Percentiles rank a stretch among this genome's conserved stretches.
These are phyloP conservation scores for Ammopiptanthus mongolicus DNA, from an alignment of 306 rosid species.

Conservation along the genomic window DNA sequence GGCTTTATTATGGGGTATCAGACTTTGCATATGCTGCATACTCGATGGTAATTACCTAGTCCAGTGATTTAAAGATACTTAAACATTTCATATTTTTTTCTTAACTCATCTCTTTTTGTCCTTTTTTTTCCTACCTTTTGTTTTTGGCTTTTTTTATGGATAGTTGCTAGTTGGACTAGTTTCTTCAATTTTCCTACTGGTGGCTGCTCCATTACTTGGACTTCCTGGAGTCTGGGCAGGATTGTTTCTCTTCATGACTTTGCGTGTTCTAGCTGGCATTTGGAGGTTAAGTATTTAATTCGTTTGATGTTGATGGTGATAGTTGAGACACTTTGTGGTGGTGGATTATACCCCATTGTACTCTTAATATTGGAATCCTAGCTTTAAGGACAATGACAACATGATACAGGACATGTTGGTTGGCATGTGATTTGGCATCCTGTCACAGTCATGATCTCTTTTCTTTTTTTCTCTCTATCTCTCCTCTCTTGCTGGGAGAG, in stretches of 20 bases:
- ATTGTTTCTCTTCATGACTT: constrained; percentile 81
- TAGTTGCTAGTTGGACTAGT: constrained; percentile 61
- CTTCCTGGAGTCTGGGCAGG: constrained; percentile 93
- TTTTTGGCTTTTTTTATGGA: constrained; percentile 17
- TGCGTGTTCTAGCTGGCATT: constrained; percentile 74
- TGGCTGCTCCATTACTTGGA: constrained; percentile 67
- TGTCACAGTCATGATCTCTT: not conserved
- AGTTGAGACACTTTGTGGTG: not conserved
- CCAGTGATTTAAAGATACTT: constrained; percentile 5
- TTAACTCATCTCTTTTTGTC: not conserved
- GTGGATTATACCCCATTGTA: not conserved
- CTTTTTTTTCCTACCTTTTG: not conserved
- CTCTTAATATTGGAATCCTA: not conserved
- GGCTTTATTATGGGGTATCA: constrained; percentile 91
- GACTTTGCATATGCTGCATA: constrained; percentile 90
- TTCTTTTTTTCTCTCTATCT: not conserved
- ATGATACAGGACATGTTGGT: not conserved
- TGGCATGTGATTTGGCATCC: not conserved
- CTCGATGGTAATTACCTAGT: constrained; percentile 62
- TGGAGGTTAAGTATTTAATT: constrained; percentile 62
- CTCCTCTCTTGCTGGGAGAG: not conserved
- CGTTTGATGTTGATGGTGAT: not conserved
- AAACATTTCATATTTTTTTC: not conserved
- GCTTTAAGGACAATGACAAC: not conserved
- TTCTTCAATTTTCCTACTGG: constrained; percentile 63